Conservation (phyloP, 495 filamentous ascomycete species). For the Podospora pseudoanserina region DNA sequence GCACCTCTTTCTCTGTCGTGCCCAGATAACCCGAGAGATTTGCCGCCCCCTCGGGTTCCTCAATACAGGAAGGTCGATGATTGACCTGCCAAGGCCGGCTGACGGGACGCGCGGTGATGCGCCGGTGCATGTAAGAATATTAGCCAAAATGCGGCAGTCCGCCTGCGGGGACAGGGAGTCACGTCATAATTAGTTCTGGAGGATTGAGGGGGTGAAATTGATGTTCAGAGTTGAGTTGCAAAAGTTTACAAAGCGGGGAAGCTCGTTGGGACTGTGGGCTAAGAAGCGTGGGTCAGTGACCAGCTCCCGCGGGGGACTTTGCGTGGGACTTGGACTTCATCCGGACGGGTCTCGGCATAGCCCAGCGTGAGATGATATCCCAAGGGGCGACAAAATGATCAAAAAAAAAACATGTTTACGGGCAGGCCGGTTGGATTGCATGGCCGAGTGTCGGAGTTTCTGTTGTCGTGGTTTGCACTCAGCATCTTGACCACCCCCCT, state of each 20-base stretch:
- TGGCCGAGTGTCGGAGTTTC: neutral
- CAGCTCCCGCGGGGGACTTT: slow-evolving; percentile 7
- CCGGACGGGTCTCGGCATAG: slow-evolving; percentile 22
- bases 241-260: slow-evolving; percentile 16
- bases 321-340: slow-evolving; percentile 23
- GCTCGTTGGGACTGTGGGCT: slow-evolving; percentile 1
- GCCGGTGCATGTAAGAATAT: slow-evolving; percentile 13
- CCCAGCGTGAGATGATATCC: neutral
- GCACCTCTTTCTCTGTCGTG: slow-evolving; percentile 14
- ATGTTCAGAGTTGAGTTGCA: neutral
- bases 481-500: neutral
- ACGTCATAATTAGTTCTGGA: slow-evolving; percentile 25
- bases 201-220: slow-evolving; percentile 14
- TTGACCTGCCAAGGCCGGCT: slow-evolving; percentile 20
- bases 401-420: neutral
- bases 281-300: slow-evolving; percentile 4
- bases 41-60: slow-evolving; percentile 28
- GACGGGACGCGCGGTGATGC: slow-evolving; percentile 10
- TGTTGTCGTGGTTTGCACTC: neutral
- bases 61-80: slow-evolving; percentile 19
- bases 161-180: slow-evolving; percentile 18
- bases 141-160: slow-evolving; percentile 26
- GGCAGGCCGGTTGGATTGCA: neutral
- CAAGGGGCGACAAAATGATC: neutral
- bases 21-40: slow-evolving; percentile 10